Percentiles rank a stretch among this genome's conserved stretches.
phyloP scores from a whole-genome alignment of 2,329 filamentous ascomycete species.

The Colletotrichum sansevieriae region DNA sequence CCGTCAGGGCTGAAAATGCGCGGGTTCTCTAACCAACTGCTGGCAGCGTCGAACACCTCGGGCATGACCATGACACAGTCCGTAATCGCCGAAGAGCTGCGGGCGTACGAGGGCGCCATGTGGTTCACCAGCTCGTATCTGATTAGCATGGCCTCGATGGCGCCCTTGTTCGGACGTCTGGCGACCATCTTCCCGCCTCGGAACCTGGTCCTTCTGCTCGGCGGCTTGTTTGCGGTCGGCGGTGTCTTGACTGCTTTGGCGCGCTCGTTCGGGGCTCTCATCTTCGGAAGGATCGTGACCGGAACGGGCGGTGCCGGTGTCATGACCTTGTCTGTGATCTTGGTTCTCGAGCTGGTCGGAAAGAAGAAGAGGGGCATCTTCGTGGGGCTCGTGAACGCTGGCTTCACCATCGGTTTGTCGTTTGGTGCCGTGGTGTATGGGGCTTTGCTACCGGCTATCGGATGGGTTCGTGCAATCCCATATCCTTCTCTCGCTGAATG shows the following conservation, averaged over 20 bases:
- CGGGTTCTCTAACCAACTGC: constrained; percentile 5
- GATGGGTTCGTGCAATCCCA: constrained; percentile 69
- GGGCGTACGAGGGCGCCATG: constrained; percentile 78
- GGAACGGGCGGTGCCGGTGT: constrained; percentile 80
- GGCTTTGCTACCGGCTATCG: constrained; percentile 70
- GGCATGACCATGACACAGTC: constrained; percentile 87
- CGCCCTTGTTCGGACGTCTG: constrained; percentile 79
- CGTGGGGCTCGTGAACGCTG: constrained; percentile 80
- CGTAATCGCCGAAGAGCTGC: constrained; percentile 79
- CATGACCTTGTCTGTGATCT: constrained; percentile 79
- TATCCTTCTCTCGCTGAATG: not conserved
- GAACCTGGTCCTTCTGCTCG: constrained; percentile 72
- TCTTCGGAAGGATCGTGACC: constrained; percentile 75
- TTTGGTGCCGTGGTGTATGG: constrained; percentile 79
- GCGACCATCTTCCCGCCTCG: constrained; percentile 80
- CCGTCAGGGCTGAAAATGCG: not conserved
- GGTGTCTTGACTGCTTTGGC: constrained; percentile 75
- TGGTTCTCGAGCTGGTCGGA: constrained; percentile 80
- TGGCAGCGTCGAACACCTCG: constrained; percentile 76
- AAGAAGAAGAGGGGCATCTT: constrained; percentile 78
- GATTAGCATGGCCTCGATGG: constrained; percentile 70
- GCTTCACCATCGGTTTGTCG: constrained; percentile 78
- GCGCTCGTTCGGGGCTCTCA: constrained; percentile 70
- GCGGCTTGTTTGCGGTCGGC: constrained; percentile 70
- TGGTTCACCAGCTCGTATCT: constrained; percentile 88